These are phyloP conservation scores for Lagerstroemia speciosa DNA, from an alignment of 345 rosid species.

Conservation along the genomic window DNA sequence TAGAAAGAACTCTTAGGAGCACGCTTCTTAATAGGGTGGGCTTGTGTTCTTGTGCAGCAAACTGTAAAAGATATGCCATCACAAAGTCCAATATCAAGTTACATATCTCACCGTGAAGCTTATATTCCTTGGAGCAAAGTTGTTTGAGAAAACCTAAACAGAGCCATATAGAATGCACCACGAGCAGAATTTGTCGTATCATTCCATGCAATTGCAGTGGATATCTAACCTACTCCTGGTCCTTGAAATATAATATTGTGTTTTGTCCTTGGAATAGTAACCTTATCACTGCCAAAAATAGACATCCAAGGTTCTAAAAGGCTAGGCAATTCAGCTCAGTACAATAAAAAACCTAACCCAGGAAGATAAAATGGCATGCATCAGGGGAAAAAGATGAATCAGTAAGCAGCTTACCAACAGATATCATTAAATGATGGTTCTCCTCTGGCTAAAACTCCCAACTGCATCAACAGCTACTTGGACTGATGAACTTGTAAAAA, in stretches of 20 bases:
- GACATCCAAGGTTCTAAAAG: not conserved
- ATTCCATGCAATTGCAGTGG: conserved; percentile 83
- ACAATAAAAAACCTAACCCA: not conserved
- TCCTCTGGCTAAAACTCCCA: conserved; percentile 42
- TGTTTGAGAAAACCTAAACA: conserved; percentile 68
- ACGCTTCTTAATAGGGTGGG: no score
- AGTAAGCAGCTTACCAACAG: conserved; percentile 45
- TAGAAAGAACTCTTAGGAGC: no score
- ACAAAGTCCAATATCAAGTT: not conserved
- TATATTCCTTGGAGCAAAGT: conserved; percentile 69
- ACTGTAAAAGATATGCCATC: not conserved
- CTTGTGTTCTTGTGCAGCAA: no score
- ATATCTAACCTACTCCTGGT: conserved; percentile 65
- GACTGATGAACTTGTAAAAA: conserved; percentile 70
- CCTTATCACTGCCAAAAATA: conserved; percentile 51
- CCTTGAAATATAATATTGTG: conserved; percentile 85
- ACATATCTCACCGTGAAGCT: conserved; percentile 68
- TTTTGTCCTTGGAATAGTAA: conserved; percentile 43
- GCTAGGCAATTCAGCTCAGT: not conserved
- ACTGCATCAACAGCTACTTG: conserved; percentile 71
- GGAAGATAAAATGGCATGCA: not conserved
- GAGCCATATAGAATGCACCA: conserved; percentile 70
- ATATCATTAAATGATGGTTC: conserved; percentile 64
- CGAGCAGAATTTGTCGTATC: conserved; percentile 66
- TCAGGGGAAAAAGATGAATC: not conserved